These are phyloP conservation scores for Zarea fungicola DNA, from an alignment of 2,329 filamentous ascomycete genomes.

Conservation along the genomic window DNA sequence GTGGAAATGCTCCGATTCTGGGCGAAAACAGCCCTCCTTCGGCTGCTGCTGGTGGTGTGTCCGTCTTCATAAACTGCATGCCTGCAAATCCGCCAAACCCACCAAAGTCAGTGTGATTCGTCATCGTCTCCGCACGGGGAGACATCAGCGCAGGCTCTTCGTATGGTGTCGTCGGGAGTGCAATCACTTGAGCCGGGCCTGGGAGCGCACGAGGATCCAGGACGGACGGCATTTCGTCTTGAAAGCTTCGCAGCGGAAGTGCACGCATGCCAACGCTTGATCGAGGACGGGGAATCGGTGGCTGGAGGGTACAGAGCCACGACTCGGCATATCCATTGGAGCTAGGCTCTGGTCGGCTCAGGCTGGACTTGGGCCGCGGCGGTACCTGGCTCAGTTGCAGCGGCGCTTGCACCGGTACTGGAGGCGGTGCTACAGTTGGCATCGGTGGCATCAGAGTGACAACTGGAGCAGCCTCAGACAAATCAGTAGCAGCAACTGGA, in stretches of 20 bases:
- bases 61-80: constrained; percentile 48
- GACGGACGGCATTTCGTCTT: neutral
- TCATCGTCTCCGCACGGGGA: constrained; percentile 68
- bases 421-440: constrained; percentile 9
- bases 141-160: constrained; percentile 59
- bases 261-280: constrained; percentile 10
- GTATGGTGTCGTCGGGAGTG: constrained; percentile 16
- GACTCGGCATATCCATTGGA: neutral
- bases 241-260: constrained; percentile 9
- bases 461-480: constrained; percentile 7
- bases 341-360: constrained; percentile 14
- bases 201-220: neutral
- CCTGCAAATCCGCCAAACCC: constrained; percentile 25
- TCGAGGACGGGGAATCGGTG: neutral
- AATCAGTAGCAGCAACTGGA: no score
- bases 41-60: constrained; percentile 44
- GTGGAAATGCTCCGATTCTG: constrained; percentile 46
- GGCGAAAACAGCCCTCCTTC: constrained; percentile 45
- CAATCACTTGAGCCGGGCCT: neutral
- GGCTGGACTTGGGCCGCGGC: constrained; percentile 32
- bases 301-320: neutral
- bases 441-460: constrained; percentile 11
- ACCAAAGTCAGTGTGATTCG: constrained; percentile 50
- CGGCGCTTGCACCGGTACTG: constrained; percentile 16
- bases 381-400: constrained; percentile 21